Percentiles rank a stretch among this genome's conserved stretches.
Evolutionary conservation across 2,329 filamentous ascomycete species (phyloP).

Genomic region (Aspergillus caelatus): DNA sequence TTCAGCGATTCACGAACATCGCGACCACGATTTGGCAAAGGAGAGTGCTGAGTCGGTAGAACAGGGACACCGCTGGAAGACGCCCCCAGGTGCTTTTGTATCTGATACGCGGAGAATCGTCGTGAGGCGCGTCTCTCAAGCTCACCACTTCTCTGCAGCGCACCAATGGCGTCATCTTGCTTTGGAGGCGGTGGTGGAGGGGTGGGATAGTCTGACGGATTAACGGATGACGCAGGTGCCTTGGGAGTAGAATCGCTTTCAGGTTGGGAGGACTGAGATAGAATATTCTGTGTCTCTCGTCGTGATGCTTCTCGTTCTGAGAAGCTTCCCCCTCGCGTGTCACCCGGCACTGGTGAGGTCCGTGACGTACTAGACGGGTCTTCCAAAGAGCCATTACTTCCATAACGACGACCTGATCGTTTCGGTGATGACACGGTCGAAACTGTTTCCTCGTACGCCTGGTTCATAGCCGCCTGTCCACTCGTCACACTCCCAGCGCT

Average conservation of each 20-base stretch:
- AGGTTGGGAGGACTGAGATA: conserved; percentile 68
- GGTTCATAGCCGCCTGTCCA: conserved; percentile 48
- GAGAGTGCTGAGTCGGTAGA: conserved; percentile 62
- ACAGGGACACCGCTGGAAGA: conserved; percentile 82
- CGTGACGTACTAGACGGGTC: conserved; percentile 32
- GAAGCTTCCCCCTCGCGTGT: conserved; percentile 33
- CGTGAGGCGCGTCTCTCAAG: conserved; percentile 89
- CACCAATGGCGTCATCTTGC: conserved; percentile 86
- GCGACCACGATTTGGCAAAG: conserved; percentile 75
- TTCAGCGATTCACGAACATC: conserved; percentile 78
- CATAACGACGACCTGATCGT: conserved; percentile 39
- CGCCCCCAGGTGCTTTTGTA: conserved; percentile 86
- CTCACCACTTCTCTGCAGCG: conserved; percentile 87
- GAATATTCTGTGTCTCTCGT: conserved; percentile 41
- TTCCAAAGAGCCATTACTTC: conserved; percentile 42
- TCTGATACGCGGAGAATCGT: conserved; percentile 94
- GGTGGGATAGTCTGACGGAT: conserved; percentile 57
- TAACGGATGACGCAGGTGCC: conserved; percentile 28
- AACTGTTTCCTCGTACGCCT: conserved; percentile 46
- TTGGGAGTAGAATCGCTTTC: conserved; percentile 54
- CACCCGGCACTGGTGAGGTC: conserved; percentile 32
- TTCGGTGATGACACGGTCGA: conserved; percentile 35
- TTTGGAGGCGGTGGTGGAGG: conserved; percentile 80
- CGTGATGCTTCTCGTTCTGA: conserved; percentile 44
- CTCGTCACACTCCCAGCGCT: conserved; percentile 52